Conservation (phyloP, 2,329 filamentous ascomycete genomes). For the Botrytis deweyae region DNA sequence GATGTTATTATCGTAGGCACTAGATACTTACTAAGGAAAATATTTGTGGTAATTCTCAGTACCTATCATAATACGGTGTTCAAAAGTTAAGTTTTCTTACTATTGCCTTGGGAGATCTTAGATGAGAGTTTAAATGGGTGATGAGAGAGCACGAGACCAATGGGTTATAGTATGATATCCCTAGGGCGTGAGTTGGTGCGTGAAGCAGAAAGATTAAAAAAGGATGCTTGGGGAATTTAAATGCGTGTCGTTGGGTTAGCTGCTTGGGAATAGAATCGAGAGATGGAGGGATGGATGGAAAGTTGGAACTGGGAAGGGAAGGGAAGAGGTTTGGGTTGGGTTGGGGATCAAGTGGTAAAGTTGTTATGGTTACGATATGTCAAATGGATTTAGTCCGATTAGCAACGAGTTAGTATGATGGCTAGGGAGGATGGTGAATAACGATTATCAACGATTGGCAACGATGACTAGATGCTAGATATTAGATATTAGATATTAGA, state of each 20-base stretch:
- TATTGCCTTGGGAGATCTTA: neutral
- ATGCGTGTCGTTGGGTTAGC: neutral
- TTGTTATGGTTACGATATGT: neutral
- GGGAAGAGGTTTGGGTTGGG: neutral
- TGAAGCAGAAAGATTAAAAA: neutral
- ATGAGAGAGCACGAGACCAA: neutral
- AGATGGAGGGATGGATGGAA: neutral
- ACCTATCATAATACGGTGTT: neutral
- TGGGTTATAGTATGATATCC: neutral
- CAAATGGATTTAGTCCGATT: neutral
- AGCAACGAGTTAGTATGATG: too few species aligned
- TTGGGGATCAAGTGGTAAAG: neutral
- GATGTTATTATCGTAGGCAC: too few species aligned
- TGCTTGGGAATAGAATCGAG: neutral
- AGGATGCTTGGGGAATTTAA: neutral
- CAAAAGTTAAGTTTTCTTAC: neutral
- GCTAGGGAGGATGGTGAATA: too few species aligned
- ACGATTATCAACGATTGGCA: neutral
- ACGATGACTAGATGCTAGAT: neutral
- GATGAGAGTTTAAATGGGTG: neutral
- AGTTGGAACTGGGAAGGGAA: conserved; percentile 1
- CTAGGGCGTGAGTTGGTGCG: neutral
- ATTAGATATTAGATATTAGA: too few species aligned
- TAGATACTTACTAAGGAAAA: neutral
- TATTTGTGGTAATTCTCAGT: neutral